Percentiles rank a stretch among this genome's conserved stretches.
Evolutionary conservation across 2,329 filamentous ascomycete species (phyloP).

Genomic region (Cercospora berteroae): DNA sequence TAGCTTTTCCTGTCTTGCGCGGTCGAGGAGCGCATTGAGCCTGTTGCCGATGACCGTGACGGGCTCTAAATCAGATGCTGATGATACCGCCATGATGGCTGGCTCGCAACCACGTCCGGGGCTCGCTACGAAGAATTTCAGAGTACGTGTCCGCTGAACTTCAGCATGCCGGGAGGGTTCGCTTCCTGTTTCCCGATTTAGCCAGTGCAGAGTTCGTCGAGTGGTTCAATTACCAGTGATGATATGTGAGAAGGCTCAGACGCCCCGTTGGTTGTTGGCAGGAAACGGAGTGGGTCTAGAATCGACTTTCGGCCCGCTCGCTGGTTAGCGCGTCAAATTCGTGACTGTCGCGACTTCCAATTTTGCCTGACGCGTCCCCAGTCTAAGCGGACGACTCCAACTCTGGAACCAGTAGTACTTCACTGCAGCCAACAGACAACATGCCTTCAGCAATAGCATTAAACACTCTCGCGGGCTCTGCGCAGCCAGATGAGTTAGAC

Average conservation of each 20-base stretch:
- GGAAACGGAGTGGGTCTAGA: background rate
- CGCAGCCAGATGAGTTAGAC: conserved; percentile 53
- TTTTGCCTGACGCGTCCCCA: background rate
- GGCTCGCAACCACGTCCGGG: background rate
- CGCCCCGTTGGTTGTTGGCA: background rate
- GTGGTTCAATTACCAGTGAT: background rate
- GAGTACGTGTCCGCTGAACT: background rate
- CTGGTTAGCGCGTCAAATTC: conserved; percentile 4
- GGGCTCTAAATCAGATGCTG: conserved; percentile 30
- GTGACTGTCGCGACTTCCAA: conserved; percentile 6
- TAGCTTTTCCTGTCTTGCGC: conserved; percentile 43
- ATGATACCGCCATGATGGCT: conserved; percentile 31
- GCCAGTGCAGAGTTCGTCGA: background rate
- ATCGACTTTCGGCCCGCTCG: background rate
- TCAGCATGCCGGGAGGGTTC: background rate
- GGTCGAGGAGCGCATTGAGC: conserved; percentile 43
- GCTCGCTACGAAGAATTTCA: background rate
- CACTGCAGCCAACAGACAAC: conserved; percentile 13
- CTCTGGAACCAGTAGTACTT: background rate
- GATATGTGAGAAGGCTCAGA: background rate
- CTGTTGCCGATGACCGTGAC: conserved; percentile 31
- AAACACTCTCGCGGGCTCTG: conserved; percentile 20
- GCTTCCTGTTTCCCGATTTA: background rate
- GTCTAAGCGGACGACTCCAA: background rate
- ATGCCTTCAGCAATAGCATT: conserved; percentile 36